These are phyloP conservation scores for Trichoderma afroharzianum DNA, from an alignment of 2,329 filamentous ascomycete species.

Conservation along the genomic window DNA sequence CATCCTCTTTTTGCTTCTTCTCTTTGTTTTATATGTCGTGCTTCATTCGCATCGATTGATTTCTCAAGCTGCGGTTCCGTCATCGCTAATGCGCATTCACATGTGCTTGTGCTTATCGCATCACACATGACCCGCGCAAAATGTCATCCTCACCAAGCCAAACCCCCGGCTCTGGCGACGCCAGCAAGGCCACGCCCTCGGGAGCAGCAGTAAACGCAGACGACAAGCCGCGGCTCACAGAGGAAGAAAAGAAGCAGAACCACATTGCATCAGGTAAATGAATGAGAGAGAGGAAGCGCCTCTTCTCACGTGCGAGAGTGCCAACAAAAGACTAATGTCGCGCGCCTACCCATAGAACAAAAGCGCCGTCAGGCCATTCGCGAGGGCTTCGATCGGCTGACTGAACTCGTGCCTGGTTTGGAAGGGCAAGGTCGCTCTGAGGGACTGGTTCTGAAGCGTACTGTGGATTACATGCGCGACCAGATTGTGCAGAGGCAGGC, in stretches of 20 bases:
- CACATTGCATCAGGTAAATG: slow-evolving; percentile 50
- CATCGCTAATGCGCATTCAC: neutral
- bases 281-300: neutral
- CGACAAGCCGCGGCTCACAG: slow-evolving; percentile 50
- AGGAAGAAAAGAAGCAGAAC: slow-evolving; percentile 54
- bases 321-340: slow-evolving; percentile 18
- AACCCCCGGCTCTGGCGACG: slow-evolving; percentile 24
- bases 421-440: slow-evolving; percentile 82
- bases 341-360: slow-evolving; percentile 33
- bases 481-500: slow-evolving; percentile 56
- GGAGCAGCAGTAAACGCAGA: slow-evolving; percentile 28
- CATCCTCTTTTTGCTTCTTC: neutral
- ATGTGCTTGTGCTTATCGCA: neutral
- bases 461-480: slow-evolving; percentile 61
- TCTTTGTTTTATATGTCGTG: neutral
- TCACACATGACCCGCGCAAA: neutral
- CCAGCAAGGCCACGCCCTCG: slow-evolving; percentile 1
- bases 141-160: slow-evolving; percentile 33
- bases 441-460: slow-evolving; percentile 72
- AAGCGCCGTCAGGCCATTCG: slow-evolving; percentile 63
- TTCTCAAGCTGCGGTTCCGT: neutral
- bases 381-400: slow-evolving; percentile 77
- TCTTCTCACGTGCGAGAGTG: neutral
- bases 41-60: neutral
- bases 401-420: slow-evolving; percentile 74